A percentile compares a stretch with the other conserved stretches of the same genome.
phyloP scores from a whole-genome alignment of 352 stramenopile genomes.

The Phytophthora parvispora region DNA sequence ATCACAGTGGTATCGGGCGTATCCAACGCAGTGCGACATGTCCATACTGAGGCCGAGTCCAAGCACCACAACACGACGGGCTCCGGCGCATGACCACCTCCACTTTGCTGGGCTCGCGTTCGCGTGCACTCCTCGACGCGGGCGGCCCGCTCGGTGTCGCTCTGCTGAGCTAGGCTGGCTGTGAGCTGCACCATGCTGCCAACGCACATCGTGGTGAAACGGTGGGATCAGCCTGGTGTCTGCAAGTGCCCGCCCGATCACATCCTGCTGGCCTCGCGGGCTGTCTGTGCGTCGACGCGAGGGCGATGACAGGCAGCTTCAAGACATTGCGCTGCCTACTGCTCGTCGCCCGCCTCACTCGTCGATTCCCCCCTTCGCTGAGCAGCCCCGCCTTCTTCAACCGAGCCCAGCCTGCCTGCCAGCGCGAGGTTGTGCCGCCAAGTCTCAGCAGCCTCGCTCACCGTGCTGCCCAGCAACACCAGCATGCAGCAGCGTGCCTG shows the following conservation, averaged over 20 bases:
- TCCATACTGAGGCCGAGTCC: slow-evolving; percentile 18
- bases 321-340: slow-evolving; percentile 3
- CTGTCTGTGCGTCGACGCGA: slow-evolving; percentile 18
- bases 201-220: slow-evolving; percentile 15
- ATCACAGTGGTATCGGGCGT: slow-evolving; percentile 22
- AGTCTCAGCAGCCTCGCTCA: too few relatives aligned
- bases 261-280: slow-evolving; percentile 1
- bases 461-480: too few relatives aligned
- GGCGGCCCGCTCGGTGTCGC: background rate
- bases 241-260: slow-evolving; percentile 9
- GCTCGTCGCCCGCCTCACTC: slow-evolving; percentile 13
- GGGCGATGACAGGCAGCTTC: slow-evolving; percentile 18
- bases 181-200: background rate
- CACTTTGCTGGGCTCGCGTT: background rate
- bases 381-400: background rate
- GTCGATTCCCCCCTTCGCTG: too few relatives aligned
- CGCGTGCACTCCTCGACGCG: background rate
- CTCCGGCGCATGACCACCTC: background rate
- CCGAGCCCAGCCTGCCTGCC: background rate
- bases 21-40: slow-evolving; percentile 35
- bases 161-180: background rate
- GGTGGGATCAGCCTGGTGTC: slow-evolving; percentile 6
- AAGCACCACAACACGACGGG: slow-evolving; percentile 4
- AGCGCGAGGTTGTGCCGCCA: too few relatives aligned
- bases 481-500: too few relatives aligned